Evolutionary conservation across 495 filamentous ascomycete species (phyloP).

Genomic region (Xylaria flabelliformis): DNA sequence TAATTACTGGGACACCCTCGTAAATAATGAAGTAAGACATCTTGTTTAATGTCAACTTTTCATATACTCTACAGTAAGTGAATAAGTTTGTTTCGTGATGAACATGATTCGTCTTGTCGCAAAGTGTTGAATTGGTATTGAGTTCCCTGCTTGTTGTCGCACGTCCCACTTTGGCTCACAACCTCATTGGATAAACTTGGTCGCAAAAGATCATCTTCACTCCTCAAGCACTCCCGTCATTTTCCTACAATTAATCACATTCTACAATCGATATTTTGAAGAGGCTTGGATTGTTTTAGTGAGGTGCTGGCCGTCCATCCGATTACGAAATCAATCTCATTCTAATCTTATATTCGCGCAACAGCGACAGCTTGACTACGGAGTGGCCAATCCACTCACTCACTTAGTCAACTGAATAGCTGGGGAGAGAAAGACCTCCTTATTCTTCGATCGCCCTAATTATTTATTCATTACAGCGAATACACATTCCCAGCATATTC

Average conservation of each 20-base stretch:
- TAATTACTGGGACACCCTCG: not conserved
- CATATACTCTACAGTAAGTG: not conserved
- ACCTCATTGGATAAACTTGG: slow-evolving; percentile 14
- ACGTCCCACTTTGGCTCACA: slow-evolving; percentile 16
- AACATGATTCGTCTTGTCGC: not conserved
- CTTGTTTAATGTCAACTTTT: not conserved
- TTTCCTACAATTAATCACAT: not conserved
- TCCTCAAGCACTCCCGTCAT: not conserved
- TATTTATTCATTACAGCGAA: too few relatives aligned
- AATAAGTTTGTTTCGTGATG: not conserved
- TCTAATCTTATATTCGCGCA: not conserved
- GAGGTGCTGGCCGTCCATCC: not conserved
- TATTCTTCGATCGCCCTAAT: too few relatives aligned
- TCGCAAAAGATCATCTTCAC: not conserved
- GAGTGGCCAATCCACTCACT: not conserved
- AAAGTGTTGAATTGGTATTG: not conserved
- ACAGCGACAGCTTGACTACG: not conserved
- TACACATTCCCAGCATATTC: not conserved
- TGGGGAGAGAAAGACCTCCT: not conserved
- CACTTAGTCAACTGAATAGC: not conserved
- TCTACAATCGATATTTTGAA: not conserved
- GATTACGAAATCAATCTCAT: not conserved
- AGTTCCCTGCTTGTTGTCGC: not conserved
- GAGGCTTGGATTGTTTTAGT: not conserved
- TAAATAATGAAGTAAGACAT: not conserved